These are phyloP conservation scores for Tilletia caries DNA, from an alignment of 1,284 basidiomycete species.

Conservation along the genomic window DNA sequence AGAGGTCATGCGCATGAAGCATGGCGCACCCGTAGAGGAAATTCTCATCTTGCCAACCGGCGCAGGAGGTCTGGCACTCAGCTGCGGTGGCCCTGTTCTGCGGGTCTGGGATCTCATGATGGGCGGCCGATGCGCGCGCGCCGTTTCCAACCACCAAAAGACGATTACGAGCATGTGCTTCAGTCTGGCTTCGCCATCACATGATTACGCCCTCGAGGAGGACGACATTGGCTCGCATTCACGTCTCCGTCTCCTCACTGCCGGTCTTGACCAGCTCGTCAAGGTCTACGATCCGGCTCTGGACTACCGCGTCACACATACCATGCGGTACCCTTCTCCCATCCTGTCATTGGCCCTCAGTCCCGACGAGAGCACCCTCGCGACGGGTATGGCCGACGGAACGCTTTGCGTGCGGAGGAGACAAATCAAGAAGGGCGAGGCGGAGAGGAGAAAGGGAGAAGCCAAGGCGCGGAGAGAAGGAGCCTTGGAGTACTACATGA, in stretches of 20 bases:
- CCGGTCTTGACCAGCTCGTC: slow-evolving; percentile 91
- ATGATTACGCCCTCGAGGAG: neutral
- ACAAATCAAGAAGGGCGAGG: slow-evolving; percentile 70
- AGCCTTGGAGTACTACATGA: slow-evolving; percentile 68
- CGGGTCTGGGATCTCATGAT: slow-evolving; percentile 94
- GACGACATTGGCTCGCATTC: slow-evolving; percentile 55
- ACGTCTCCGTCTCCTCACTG: slow-evolving; percentile 73
- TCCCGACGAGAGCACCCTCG: slow-evolving; percentile 95
- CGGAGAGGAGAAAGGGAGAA: slow-evolving; percentile 57
- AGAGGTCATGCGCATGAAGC: slow-evolving; percentile 49
- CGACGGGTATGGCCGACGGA: slow-evolving; percentile 93
- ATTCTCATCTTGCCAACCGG: slow-evolving; percentile 83
- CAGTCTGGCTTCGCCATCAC: slow-evolving; percentile 26
- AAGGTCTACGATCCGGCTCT: slow-evolving; percentile 87
- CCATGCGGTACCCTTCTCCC: slow-evolving; percentile 95
- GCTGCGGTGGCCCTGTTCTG: slow-evolving; percentile 85
- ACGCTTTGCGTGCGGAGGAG: slow-evolving; percentile 65
- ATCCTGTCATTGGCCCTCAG: slow-evolving; percentile 87
- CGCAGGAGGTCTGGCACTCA: slow-evolving; percentile 73
- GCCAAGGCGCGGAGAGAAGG: slow-evolving; percentile 62
- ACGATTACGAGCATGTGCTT: slow-evolving; percentile 75
- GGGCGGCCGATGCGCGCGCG: slow-evolving; percentile 65
- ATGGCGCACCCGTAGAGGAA: slow-evolving; percentile 76
- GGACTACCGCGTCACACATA: slow-evolving; percentile 81
- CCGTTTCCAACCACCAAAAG: slow-evolving; percentile 82